Percentiles rank a stretch among this genome's conserved stretches.
phyloP scores from a whole-genome alignment of 2,329 filamentous ascomycete species.

The Aureobasidium sp. region DNA sequence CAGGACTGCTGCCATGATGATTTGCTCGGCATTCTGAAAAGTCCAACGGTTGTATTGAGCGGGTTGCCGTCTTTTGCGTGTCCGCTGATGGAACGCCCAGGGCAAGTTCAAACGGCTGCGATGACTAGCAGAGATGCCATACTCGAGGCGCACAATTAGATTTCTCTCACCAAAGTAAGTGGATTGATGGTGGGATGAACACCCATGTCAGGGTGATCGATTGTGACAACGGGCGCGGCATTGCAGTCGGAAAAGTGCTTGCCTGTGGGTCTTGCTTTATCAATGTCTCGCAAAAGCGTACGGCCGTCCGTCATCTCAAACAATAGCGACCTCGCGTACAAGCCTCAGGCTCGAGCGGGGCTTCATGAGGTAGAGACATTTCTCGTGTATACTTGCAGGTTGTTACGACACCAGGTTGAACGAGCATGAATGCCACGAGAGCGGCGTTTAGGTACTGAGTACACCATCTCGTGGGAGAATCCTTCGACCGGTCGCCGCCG shows the following conservation, averaged over 20 bases:
- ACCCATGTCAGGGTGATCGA: neutral
- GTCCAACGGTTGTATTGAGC: constrained; percentile 11
- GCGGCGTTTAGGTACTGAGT: neutral
- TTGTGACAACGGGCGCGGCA: neutral
- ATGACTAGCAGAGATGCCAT: neutral
- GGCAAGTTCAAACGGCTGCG: neutral
- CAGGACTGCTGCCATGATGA: neutral
- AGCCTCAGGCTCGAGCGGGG: neutral
- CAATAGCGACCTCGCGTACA: neutral
- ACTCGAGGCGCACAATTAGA: neutral
- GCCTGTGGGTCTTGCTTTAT: constrained; percentile 8
- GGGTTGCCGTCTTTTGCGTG: neutral
- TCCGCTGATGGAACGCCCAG: neutral
- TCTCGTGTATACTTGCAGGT: neutral
- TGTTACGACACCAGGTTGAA: too few species aligned
- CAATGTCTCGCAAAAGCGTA: constrained; percentile 1
- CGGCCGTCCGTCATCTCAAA: neutral
- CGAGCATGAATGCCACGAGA: neutral
- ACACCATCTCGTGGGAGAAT: neutral
- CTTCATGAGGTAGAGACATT: neutral
- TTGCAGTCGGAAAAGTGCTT: neutral
- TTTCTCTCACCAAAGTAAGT: neutral
- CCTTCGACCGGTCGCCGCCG: neutral
- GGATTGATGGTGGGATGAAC: neutral
- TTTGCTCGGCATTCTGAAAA: constrained; percentile 3